These are phyloP conservation scores for Plasmodium gaboni DNA, from an alignment of 169 alveolate genomes.

Conservation along the genomic window DNA sequence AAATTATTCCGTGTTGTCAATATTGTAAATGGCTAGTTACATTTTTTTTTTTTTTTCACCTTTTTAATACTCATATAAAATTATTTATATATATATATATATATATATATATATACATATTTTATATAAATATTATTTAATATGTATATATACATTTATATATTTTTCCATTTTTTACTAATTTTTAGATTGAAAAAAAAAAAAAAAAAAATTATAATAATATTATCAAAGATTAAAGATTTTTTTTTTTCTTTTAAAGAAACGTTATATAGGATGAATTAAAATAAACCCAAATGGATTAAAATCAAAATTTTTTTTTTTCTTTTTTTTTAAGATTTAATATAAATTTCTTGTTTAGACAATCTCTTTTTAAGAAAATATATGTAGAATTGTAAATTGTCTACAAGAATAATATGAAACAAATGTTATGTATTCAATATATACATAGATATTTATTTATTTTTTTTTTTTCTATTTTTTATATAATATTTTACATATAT, in stretches of 20 bases:
- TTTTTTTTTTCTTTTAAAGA: conserved; percentile 6
- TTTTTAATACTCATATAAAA: neutral
- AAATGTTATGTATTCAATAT: too few species aligned
- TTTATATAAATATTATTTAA: neutral
- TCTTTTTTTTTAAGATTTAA: neutral
- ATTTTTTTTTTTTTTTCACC: conserved; percentile 6
- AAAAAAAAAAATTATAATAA: conserved; percentile 13
- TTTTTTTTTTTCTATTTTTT: too few species aligned
- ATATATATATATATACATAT: neutral
- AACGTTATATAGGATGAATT: conserved; percentile 9
- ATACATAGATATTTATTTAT: too few species aligned
- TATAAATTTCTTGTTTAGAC: too few species aligned
- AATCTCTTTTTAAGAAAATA: too few species aligned
- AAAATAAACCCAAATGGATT: conserved; percentile 6
- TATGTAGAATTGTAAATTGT: too few species aligned
- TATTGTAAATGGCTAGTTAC: neutral
- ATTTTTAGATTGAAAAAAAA: conserved; percentile 65
- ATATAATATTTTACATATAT: too few species aligned
- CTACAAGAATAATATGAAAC: too few species aligned
- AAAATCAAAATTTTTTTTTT: neutral
- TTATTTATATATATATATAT: conserved; percentile 3
- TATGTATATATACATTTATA: conserved; percentile 3
- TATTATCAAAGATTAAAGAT: conserved; percentile 31
- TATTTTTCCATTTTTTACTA: conserved; percentile 9
- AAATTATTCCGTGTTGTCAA: conserved; percentile 4